phyloP scores from a whole-genome alignment of 192 early-diverging fungal species.

The Gonapodya prolifera region DNA sequence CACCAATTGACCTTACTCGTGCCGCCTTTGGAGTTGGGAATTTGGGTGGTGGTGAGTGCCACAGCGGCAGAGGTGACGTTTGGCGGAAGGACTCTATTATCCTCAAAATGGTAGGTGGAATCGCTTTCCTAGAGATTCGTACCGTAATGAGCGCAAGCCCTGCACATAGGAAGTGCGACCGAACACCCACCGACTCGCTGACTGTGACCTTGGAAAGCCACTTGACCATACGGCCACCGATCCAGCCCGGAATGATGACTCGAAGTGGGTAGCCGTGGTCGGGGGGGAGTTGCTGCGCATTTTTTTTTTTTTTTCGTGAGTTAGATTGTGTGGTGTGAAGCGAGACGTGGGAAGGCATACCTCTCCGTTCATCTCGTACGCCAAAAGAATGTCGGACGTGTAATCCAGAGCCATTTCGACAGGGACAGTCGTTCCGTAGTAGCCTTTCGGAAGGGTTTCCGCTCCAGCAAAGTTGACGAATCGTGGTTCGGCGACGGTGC shows the following conservation, averaged over 20 bases:
- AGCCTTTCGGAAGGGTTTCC: constrained; percentile 47
- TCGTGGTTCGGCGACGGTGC: constrained; percentile 4
- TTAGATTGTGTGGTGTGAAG: not conserved
- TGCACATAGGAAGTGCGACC: not conserved
- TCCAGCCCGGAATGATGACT: constrained; percentile 75
- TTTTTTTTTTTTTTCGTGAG: not conserved
- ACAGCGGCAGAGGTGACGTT: constrained; percentile 32
- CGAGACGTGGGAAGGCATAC: not conserved
- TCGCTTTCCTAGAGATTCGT: constrained; percentile 29
- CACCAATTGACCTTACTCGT: constrained; percentile 29
- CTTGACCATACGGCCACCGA: constrained; percentile 81
- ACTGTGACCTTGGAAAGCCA: constrained; percentile 57
- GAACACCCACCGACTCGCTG: constrained; percentile 10
- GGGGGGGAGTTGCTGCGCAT: constrained; percentile 29
- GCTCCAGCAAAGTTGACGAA: constrained; percentile 44
- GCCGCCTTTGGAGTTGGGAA: not conserved
- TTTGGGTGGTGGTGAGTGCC: constrained; percentile 11
- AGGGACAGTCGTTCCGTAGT: constrained; percentile 63
- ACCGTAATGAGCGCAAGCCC: not conserved
- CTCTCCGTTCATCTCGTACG: constrained; percentile 67
- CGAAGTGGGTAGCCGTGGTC: constrained; percentile 85
- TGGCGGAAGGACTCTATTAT: constrained; percentile 79
- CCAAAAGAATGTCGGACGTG: constrained; percentile 57
- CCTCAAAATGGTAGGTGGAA: constrained; percentile 62
- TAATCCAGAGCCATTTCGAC: constrained; percentile 52